Evolutionary conservation across 192 early-diverging fungal genomes (phyloP), one percentile per base, ranked within the genome.

Genomic region (Phlyctochytrium planicorne): DNA sequence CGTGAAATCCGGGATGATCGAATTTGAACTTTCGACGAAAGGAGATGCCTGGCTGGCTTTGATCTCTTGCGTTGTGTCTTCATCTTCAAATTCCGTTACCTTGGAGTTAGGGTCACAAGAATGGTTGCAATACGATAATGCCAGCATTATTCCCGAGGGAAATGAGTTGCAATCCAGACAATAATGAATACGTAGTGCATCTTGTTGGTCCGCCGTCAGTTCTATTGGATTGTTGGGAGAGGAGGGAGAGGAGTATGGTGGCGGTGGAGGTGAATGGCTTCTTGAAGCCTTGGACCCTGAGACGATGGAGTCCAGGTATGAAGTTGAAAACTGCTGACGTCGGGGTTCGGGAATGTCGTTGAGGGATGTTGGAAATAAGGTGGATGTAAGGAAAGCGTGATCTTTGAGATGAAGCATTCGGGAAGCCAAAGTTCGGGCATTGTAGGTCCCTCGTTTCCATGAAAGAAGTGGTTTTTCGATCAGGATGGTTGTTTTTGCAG

Each of bases 141-240:
- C 47, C 16, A 61, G 37, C 4, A 72, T 35, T 27, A 72, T 36
- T 1, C 65, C 71, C 0, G 71, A 59, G 6, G 71, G 71, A 53
- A 72, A 72, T 57, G 71, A 66, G 52, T 72, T 72, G 65, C 71
- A 72, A 47, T 72, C 59, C 6, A 72, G 29, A 17, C 52, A 60
- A 67, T 67, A 72, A 55, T 67, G 67, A 20, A 68, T 63, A 2
- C 69, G 61, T 20, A 71, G 40, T 2, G 53, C 29, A 2, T 23
- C 25, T 47, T 47, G 40, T 47, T 14, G 40, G 40, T 14, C 6
- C 20, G 6, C 40, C 6, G 40, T 6, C 10, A 47, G 20, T 20
- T 47, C 40, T 14, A 47, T 14, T 6, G 40, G 40, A 6, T 47
- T 6, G 10, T 47, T 47, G 10, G 6, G 35, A 64, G 55, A 62